Percentiles rank a stretch among this genome's conserved stretches.
These are phyloP conservation scores for Acanthamoeba royreba DNA, from an alignment of 208 protist species.

Conservation along the genomic window DNA sequence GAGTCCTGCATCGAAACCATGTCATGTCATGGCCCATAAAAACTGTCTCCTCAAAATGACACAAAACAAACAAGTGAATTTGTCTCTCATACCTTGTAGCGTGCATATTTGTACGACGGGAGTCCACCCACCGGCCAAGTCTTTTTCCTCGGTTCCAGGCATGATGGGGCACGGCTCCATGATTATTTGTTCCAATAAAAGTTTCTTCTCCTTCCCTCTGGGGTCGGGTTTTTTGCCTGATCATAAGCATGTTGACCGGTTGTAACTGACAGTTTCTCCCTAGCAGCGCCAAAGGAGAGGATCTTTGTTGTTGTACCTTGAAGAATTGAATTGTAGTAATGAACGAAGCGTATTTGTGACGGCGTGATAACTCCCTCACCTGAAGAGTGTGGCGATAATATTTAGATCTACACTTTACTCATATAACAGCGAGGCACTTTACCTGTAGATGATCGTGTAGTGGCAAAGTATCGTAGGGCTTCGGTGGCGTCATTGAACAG, in stretches of 20 bases:
- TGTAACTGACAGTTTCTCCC: neutral
- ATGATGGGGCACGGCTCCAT: neutral
- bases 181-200: neutral
- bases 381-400: neutral
- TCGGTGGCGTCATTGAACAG: neutral
- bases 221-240: neutral
- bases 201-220: neutral
- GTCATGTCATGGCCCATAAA: too few relatives aligned
- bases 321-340: neutral
- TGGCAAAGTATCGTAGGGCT: neutral
- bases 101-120: neutral
- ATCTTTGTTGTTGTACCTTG: neutral
- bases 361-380: constrained; percentile 35
- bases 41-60: neutral
- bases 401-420: too few relatives aligned
- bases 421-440: too few relatives aligned
- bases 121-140: neutral
- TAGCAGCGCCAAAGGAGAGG: neutral
- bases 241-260: neutral
- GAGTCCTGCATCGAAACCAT: too few relatives aligned
- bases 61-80: neutral
- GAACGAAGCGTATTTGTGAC: neutral
- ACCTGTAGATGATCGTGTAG: neutral
- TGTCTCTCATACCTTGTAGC: neutral
- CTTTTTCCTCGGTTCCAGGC: neutral